phyloP scores from a whole-genome alignment of 108 stramenopile genomes.

The Cyclotella choctawhatcheeana region DNA sequence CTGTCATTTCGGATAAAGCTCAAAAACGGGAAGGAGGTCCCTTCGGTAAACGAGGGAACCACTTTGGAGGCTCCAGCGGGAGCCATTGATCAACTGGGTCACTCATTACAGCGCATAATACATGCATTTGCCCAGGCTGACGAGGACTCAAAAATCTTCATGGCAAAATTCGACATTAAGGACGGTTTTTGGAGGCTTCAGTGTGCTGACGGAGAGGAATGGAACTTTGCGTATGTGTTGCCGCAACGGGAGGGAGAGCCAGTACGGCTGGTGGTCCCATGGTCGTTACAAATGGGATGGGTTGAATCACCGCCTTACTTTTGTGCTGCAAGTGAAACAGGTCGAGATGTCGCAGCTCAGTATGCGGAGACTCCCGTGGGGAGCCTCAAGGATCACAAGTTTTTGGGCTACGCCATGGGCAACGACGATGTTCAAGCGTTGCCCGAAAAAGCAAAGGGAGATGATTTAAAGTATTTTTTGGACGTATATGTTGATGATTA shows the following conservation, averaged over 20 bases:
- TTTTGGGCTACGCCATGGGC: neutral
- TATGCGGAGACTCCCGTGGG: neutral
- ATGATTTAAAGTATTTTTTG: neutral
- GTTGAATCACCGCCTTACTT: conserved; percentile 2
- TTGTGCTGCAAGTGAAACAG: conserved; percentile 8
- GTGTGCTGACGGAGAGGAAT: neutral
- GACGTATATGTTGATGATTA: conserved; percentile 4
- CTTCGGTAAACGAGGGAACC: neutral
- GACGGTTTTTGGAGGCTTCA: conserved; percentile 1
- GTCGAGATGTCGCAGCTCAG: neutral
- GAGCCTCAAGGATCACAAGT: neutral
- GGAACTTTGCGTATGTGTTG: conserved; percentile 5
- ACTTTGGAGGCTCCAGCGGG: neutral
- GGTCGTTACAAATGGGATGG: conserved; percentile 5
- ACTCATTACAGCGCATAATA: neutral
- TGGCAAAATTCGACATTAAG: conserved; percentile 9
- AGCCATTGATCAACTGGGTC: conserved; percentile 4
- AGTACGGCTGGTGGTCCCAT: neutral
- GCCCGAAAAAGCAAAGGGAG: neutral
- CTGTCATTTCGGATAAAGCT: neutral
- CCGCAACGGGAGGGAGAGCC: neutral
- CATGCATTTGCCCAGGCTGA: neutral
- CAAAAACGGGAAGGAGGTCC: neutral
- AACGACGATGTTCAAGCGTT: neutral
- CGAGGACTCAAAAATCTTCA: conserved; percentile 1